Percentiles rank a stretch among this genome's conserved stretches.
Conservation (phyloP, 2,329 filamentous ascomycete genomes). For the Immersiporthe knoxdaviesiana region DNA sequence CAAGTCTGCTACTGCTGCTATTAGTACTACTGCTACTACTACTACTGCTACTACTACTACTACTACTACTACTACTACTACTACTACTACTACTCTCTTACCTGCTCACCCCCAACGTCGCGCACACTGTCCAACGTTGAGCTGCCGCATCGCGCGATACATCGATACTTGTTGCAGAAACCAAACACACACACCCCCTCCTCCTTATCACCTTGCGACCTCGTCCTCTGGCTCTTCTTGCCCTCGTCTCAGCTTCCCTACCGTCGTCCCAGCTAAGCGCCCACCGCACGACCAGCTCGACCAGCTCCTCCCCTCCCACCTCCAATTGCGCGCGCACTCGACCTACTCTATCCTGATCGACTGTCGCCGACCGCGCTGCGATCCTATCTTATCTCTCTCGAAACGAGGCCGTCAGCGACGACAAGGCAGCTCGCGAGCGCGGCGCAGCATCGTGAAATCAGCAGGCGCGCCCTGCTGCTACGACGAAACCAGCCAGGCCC, state of each 20-base stretch:
- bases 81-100: neutral
- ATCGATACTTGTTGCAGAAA: neutral
- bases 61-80: too few species aligned
- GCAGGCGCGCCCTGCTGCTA: neutral
- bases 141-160: neutral
- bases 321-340: neutral
- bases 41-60: too few species aligned
- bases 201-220: neutral
- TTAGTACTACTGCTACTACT: too few species aligned
- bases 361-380: neutral
- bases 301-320: neutral
- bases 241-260: neutral
- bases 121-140: neutral
- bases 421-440: neutral
- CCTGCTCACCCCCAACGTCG: neutral
- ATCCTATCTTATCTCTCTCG: neutral
- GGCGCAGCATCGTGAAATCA: neutral
- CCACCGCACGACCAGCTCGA: neutral
- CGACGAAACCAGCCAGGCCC: neutral
- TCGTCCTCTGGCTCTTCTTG: neutral
- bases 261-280: neutral
- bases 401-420: neutral
- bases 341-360: neutral
- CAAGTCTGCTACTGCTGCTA: neutral
- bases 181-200: neutral